These are phyloP conservation scores for Aspergillus terreus DNA, from an alignment of 2,329 filamentous ascomycete species.

Conservation along the genomic window DNA sequence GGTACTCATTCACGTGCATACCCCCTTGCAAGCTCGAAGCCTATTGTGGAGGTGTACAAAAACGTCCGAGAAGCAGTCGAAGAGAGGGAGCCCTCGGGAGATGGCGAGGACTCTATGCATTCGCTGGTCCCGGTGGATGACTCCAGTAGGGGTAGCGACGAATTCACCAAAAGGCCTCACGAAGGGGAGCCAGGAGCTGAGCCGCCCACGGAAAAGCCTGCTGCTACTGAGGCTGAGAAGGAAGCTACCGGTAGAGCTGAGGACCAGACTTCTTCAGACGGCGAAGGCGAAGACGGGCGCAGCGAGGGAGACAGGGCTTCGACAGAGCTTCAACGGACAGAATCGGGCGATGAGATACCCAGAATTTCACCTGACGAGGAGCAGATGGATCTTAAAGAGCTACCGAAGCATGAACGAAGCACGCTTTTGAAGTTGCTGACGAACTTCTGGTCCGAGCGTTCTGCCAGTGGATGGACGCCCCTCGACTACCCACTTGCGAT, in stretches of 20 bases:
- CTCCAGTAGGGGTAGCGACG: constrained; percentile 30
- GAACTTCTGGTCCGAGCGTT: constrained; percentile 97
- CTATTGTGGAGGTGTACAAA: constrained; percentile 92
- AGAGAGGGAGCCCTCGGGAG: constrained; percentile 66
- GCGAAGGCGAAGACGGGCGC: constrained; percentile 63
- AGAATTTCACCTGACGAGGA: constrained; percentile 52
- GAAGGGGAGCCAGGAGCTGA: constrained; percentile 31
- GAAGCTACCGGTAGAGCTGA: constrained; percentile 42
- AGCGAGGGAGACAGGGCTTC: constrained; percentile 72
- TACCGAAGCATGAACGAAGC: constrained; percentile 89
- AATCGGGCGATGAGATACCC: constrained; percentile 51
- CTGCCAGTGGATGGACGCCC: constrained; percentile 87
- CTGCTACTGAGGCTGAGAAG: constrained; percentile 39
- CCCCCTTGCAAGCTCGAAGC: constrained; percentile 87
- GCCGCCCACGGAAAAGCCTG: constrained; percentile 28
- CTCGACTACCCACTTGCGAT: constrained; percentile 87
- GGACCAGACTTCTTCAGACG: constrained; percentile 57
- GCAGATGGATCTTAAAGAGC: constrained; percentile 61
- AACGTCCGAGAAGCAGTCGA: constrained; percentile 91
- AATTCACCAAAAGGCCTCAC: constrained; percentile 17
- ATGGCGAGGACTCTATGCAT: constrained; percentile 48
- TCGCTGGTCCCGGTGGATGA: constrained; percentile 26
- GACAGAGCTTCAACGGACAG: constrained; percentile 60
- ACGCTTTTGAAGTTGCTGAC: constrained; percentile 93
- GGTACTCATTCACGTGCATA: constrained; percentile 75